Evolutionary conservation across 2,329 filamentous ascomycete genomes (phyloP), one percentile per base, ranked within the genome.

Genomic region (Aspergillus tubingensis): DNA sequence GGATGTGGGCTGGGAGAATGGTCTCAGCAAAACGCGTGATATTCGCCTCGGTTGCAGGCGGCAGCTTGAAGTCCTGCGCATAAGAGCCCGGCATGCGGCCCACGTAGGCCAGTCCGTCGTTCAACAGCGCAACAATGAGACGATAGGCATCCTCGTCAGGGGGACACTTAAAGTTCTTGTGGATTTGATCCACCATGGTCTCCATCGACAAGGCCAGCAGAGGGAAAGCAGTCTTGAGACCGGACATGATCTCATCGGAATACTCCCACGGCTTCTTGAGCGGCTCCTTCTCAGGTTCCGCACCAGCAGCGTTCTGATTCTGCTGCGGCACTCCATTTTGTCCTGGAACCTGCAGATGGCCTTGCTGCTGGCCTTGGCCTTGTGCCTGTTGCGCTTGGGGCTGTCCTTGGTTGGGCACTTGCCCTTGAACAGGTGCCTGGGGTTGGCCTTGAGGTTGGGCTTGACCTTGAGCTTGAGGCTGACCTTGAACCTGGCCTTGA

Each of bases 141-240:
- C 95, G 86, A 77, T 98, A 98, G 2, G 95, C 96, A 79, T 99
- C 95, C 75, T 99, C 95, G 70, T 99, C 95, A 0, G 94, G 94
- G 13, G 94, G 94, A 70, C 95, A 98, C 79, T 99, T 99, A 85
- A 99, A 99, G 78, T 98, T 90, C 82, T 98, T 98, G 76, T 95
- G 91, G 61, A 99, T 96, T 77, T 98, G 94, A 73, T 99, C 95
- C 30, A 98, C 93, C 92, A 98, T 99, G 0, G 94, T 96, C 80
- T 99, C 95, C 95, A 99, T 98, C 0, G 94, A 97, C 47, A 98
- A 81, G 8, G 96, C 95, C 68, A 99, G 85, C 17, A 99, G 84
- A 23, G 95, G 95, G 82, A 98, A 99, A 0, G 94, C 93, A 6
- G 95, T 98, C 82, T 99, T 98, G 57, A 99, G 87, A 30, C 92